Conservation (phyloP, 257 asterid genomes). For the Solanum appendiculatum region DNA sequence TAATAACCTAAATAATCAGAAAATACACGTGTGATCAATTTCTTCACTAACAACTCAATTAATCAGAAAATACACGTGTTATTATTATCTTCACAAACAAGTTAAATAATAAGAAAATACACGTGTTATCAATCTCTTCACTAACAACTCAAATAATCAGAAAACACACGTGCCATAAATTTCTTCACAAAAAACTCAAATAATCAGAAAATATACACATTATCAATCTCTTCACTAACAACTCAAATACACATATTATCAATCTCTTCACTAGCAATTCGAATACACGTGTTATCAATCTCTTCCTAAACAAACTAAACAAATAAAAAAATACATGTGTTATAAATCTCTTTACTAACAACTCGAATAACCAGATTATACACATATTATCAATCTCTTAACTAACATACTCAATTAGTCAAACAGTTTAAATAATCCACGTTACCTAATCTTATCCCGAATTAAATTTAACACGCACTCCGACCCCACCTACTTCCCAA, state of each 20-base stretch:
- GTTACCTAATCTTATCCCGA: background rate
- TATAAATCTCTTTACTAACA: background rate
- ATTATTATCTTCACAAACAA: too few species aligned
- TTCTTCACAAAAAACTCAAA: background rate
- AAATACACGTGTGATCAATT: too few species aligned
- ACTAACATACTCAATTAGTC: background rate
- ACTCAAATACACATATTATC: background rate
- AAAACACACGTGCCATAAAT: background rate
- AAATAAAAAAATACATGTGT: too few species aligned
- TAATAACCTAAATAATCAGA: too few species aligned
- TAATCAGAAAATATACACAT: background rate
- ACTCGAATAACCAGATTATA: background rate
- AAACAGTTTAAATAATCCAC: background rate
- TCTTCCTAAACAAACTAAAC: too few species aligned
- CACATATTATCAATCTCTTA: background rate
- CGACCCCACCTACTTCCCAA: background rate
- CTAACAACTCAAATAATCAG: background rate
- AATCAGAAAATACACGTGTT: too few species aligned
- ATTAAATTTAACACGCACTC: background rate
- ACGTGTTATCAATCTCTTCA: background rate
- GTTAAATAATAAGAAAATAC: background rate
- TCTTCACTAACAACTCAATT: too few species aligned
- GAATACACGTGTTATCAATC: too few species aligned
- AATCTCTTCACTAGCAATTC: background rate
- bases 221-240: background rate